A percentile compares a stretch with the other conserved stretches of the same genome.
Evolutionary conservation across 768 basidiomycete genomes (phyloP).

Genomic region (Lactarius sp.): DNA sequence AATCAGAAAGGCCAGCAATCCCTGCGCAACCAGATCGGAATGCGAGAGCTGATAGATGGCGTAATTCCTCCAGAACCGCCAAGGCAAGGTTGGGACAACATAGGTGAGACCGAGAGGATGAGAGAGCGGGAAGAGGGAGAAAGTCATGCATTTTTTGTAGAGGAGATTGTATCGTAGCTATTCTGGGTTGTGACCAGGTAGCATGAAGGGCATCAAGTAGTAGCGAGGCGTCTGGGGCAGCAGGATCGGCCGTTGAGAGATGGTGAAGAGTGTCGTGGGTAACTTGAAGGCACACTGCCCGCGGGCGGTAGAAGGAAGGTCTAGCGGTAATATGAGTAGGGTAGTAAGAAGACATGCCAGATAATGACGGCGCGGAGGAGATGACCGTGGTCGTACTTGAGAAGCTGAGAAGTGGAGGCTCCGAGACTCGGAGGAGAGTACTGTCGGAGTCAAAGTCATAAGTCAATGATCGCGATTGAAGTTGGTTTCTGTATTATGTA

Average conservation of each 20-base stretch:
- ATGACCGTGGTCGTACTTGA: neutral
- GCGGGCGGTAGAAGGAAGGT: neutral
- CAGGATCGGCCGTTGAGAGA: neutral
- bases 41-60: neutral
- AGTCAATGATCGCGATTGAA: no score
- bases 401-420: neutral
- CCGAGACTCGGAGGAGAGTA: neutral
- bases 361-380: no score
- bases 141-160: neutral
- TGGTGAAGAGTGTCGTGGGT: neutral
- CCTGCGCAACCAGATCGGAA: neutral
- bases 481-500: no score
- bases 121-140: slow-evolving; percentile 20
- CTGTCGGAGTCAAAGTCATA: no score
- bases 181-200: neutral
- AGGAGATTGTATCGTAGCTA: neutral
- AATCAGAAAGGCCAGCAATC: neutral
- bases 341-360: slow-evolving; percentile 2
- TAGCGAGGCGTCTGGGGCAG: neutral
- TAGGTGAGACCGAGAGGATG: slow-evolving; percentile 1
- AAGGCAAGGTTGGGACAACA: neutral
- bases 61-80: neutral
- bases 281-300: neutral
- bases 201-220: neutral
- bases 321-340: neutral